phyloP scores from a whole-genome alignment of 2,329 filamentous ascomycete species.

The Talaromyces sp. region DNA sequence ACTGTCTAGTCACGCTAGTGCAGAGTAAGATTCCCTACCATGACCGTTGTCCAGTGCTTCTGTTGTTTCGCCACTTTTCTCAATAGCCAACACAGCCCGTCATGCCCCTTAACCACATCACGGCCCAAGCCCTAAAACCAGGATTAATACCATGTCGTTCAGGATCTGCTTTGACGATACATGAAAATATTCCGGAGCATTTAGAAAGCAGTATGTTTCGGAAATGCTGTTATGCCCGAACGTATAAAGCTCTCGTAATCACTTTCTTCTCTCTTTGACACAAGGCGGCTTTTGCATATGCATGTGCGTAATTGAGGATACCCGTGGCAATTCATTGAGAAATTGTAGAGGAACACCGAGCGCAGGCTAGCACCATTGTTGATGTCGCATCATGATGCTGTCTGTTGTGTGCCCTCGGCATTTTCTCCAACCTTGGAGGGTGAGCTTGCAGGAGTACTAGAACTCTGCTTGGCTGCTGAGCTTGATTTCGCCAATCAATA shows the following conservation, averaged over 20 bases:
- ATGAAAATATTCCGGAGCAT: neutral
- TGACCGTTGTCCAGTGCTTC: neutral
- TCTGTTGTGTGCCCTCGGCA: neutral
- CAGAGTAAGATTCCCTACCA: neutral
- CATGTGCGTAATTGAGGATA: no score
- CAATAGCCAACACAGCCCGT: neutral
- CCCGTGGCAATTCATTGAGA: neutral
- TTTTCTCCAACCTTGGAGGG: neutral
- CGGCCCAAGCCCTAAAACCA: neutral
- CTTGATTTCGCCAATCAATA: neutral
- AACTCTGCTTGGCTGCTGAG: neutral
- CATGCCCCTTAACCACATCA: neutral
- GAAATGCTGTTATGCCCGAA: neutral
- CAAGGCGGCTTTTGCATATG: neutral
- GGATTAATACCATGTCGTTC: neutral
- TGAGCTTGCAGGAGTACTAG: neutral
- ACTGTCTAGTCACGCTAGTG: neutral
- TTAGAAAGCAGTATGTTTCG: neutral
- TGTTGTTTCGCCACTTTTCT: neutral
- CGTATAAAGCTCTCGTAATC: neutral
- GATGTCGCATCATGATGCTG: neutral
- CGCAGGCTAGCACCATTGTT: neutral
- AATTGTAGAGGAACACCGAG: neutral
- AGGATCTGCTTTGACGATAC: neutral
- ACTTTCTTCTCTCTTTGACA: neutral